Evolutionary conservation across 352 stramenopile species (phyloP).

Genomic region (Globisporangium recalcitrans): DNA sequence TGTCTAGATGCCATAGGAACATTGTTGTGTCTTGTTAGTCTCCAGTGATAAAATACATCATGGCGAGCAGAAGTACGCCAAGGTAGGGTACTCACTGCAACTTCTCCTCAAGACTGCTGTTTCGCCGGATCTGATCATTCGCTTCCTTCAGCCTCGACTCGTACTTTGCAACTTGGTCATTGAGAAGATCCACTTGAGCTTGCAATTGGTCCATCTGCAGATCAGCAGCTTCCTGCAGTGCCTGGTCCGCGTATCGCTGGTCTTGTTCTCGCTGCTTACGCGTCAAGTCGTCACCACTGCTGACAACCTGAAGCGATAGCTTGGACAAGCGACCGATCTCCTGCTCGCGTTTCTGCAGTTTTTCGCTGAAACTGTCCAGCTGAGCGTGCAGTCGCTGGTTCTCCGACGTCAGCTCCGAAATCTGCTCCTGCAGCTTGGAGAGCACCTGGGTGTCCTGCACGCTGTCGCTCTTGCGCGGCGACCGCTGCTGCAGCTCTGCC

Average conservation of each 20-base stretch:
- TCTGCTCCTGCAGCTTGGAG: slow-evolving; percentile 39
- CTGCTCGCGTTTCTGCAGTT: slow-evolving; percentile 54
- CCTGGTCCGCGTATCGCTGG: slow-evolving; percentile 26
- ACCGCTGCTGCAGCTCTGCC: slow-evolving; percentile 2
- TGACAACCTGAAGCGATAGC: slow-evolving; percentile 30
- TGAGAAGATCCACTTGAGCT: slow-evolving; percentile 68
- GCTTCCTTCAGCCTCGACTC: slow-evolving; percentile 63
- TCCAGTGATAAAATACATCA: background rate
- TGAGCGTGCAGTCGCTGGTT: slow-evolving; percentile 37
- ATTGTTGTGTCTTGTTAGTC: background rate
- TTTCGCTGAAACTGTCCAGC: slow-evolving; percentile 39
- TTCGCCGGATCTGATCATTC: slow-evolving; percentile 42
- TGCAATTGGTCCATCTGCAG: slow-evolving; percentile 69
- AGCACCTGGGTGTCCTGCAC: slow-evolving; percentile 29
- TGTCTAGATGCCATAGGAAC: slow-evolving; percentile 21
- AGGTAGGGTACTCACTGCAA: slow-evolving; percentile 37
- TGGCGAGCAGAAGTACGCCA: background rate
- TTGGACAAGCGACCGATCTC: slow-evolving; percentile 67
- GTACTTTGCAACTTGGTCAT: slow-evolving; percentile 79
- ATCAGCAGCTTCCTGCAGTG: slow-evolving; percentile 37
- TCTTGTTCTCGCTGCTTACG: slow-evolving; percentile 32
- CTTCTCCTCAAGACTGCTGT: slow-evolving; percentile 42
- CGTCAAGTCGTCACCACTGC: slow-evolving; percentile 21
- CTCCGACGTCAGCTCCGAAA: slow-evolving; percentile 39
- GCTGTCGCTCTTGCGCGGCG: slow-evolving; percentile 7